Evolutionary conservation across 2,329 filamentous ascomycete species (phyloP), one percentile per base, ranked within the genome.

Genomic region (Colletotrichum tofieldiae): DNA sequence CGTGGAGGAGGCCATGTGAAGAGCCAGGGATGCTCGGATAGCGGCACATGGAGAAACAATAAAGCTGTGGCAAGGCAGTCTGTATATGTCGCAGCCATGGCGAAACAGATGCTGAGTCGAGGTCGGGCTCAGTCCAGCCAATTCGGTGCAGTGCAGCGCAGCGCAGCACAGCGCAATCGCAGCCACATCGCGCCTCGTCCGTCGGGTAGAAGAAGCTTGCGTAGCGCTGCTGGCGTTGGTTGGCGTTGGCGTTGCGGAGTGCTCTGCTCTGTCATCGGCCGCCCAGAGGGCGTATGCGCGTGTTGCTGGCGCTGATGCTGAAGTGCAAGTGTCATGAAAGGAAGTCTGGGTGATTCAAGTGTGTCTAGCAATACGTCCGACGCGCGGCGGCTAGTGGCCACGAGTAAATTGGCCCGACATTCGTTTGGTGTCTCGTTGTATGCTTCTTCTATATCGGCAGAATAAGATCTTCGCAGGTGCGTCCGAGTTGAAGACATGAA

Each of bases 371-470:
- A 16, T 49, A 35, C 5, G 37, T 11, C 32, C 39, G 52, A 23
- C 7, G 41, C 9, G 23, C 6, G 47, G 54, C 39, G 39, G 35
- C 41, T 67, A 49, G 65, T 47, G 43, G 58, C 65, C 65, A 47
- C 65, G 51, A 35, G 56, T 71, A 71, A 23, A 71, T 68, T 71
- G 67, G 43, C 35, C 26, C 29, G 47, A 43, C 29, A 41, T 67
- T 41, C 29, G 23, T 71, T 52, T 26, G 23, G 5, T 39, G 43
- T 51, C 39, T 2, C 8, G 29, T 37, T 37, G n/a, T 4, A 32
- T 56, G 61, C 43, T 51, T 71, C 23, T 51, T 68, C 39, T 32
- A 58, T 71, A 66, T 71, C 47, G 64, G 64, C 68, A 62, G 47
- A 59, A 61, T 20, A 47, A 54, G 55, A 66, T 66, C 43, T 70